Conservation (phyloP, 1,284 basidiomycete species). For the Pulveroboletus sp. region DNA sequence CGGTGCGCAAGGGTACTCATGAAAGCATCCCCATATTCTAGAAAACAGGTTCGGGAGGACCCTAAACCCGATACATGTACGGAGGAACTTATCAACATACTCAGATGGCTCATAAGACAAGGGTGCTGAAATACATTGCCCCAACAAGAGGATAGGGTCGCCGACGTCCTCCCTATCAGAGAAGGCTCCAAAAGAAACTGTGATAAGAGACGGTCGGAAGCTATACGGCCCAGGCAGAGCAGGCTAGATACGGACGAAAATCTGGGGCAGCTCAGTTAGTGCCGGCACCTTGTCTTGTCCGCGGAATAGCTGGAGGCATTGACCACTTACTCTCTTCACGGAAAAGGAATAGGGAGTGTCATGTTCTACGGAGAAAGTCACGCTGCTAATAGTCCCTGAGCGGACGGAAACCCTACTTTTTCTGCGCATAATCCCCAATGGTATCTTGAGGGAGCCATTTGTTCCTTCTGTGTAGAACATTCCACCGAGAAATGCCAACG, state of each 20-base stretch:
- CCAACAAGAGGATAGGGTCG: too few species aligned
- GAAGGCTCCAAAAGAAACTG: neutral
- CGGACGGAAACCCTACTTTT: neutral
- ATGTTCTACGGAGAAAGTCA: neutral
- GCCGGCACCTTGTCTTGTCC: neutral
- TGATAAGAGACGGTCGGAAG: neutral
- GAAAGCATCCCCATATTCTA: neutral
- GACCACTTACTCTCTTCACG: too few species aligned
- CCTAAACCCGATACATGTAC: neutral
- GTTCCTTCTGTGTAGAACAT: neutral
- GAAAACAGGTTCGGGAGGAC: neutral
- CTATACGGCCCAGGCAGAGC: neutral
- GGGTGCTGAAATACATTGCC: too few species aligned
- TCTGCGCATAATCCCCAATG: too few species aligned
- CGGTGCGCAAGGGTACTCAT: neutral
- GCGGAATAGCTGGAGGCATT: neutral
- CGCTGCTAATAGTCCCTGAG: too few species aligned
- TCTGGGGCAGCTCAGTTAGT: neutral
- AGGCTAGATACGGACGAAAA: neutral
- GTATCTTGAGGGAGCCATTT: neutral
- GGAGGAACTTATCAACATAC: neutral
- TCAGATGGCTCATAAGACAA: neutral
- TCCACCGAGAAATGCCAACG: conserved; percentile 3
- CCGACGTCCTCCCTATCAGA: too few species aligned
- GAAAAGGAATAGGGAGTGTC: neutral